Evolutionary conservation across 768 basidiomycete species (phyloP).

Genomic region (Kwoniella botswanensis): DNA sequence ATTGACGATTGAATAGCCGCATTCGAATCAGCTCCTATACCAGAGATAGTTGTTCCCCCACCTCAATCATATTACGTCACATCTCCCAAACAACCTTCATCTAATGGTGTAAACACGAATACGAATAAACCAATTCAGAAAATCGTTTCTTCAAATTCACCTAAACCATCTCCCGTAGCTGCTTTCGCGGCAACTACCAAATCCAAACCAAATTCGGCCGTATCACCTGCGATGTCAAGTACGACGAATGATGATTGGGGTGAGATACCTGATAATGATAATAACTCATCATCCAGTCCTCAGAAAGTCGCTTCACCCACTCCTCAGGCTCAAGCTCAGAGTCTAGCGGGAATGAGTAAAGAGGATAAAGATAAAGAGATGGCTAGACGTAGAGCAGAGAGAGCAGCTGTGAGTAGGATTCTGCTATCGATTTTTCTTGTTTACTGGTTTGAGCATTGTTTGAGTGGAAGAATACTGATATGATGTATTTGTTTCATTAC

Average conservation of each 20-base stretch:
- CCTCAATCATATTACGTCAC: conserved; percentile 48
- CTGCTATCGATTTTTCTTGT: too few species aligned
- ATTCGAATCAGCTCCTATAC: conserved; percentile 67
- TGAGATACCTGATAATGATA: conserved; percentile 26
- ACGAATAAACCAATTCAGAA: background rate
- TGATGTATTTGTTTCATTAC: background rate
- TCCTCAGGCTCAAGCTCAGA: conserved; percentile 37
- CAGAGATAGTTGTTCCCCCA: conserved; percentile 46
- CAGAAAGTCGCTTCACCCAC: conserved; percentile 21
- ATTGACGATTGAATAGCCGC: conserved; percentile 62
- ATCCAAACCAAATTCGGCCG: background rate
- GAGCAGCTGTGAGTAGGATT: conserved; percentile 71
- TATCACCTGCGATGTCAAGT: background rate
- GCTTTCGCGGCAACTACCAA: conserved; percentile 5
- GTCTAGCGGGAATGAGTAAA: conserved; percentile 69
- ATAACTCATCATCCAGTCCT: conserved; percentile 14
- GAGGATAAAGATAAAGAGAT: conserved; percentile 95
- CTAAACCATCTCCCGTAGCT: conserved; percentile 16
- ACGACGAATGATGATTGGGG: conserved; percentile 33
- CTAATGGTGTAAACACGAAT: background rate
- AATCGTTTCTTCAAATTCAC: conserved; percentile 13
- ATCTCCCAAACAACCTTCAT: conserved; percentile 7
- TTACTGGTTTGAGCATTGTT: too few species aligned
- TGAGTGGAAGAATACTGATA: background rate
- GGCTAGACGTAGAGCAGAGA: conserved; percentile 86